These are phyloP conservation scores for Lentinula raphanica DNA, from an alignment of 768 basidiomycete genomes.

Conservation along the genomic window DNA sequence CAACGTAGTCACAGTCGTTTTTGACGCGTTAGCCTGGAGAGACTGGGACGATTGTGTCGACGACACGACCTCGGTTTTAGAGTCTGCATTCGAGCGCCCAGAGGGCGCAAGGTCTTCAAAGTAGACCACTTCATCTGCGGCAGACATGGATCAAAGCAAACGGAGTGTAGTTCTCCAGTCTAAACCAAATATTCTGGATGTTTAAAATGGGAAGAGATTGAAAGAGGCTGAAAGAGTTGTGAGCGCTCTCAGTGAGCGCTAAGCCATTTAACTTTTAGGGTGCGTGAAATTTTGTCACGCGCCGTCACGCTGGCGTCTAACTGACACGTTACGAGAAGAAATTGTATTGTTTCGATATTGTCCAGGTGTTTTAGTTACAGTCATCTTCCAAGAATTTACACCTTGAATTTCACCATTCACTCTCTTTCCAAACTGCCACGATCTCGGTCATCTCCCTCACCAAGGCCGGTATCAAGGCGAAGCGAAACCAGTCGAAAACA, in stretches of 20 bases:
- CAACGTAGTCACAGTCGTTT: slow-evolving; percentile 15
- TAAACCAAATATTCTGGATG: no score
- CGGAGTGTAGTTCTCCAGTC: no score
- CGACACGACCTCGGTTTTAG: background rate
- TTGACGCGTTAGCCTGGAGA: slow-evolving; percentile 10
- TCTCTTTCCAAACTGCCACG: slow-evolving; percentile 67
- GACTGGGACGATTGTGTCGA: background rate
- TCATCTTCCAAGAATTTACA: background rate
- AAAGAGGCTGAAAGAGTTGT: no score
- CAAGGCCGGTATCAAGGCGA: slow-evolving; percentile 47
- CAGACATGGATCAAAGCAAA: no score
- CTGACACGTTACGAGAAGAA: background rate
- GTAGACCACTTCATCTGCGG: slow-evolving; percentile 9
- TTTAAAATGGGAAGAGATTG: background rate
- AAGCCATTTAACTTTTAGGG: background rate
- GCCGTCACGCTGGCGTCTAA: background rate
- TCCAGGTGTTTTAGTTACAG: background rate
- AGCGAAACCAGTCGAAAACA: slow-evolving; percentile 40
- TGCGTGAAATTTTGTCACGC: background rate
- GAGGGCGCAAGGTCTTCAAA: slow-evolving; percentile 11
- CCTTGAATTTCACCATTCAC: background rate
- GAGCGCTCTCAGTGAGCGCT: no score
- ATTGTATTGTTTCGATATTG: no score
- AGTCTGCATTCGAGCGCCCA: background rate
- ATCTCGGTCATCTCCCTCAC: slow-evolving; percentile 73